These are phyloP conservation scores for Eutrema salsugineum DNA, from an alignment of 441 rosid species.

Conservation along the genomic window DNA sequence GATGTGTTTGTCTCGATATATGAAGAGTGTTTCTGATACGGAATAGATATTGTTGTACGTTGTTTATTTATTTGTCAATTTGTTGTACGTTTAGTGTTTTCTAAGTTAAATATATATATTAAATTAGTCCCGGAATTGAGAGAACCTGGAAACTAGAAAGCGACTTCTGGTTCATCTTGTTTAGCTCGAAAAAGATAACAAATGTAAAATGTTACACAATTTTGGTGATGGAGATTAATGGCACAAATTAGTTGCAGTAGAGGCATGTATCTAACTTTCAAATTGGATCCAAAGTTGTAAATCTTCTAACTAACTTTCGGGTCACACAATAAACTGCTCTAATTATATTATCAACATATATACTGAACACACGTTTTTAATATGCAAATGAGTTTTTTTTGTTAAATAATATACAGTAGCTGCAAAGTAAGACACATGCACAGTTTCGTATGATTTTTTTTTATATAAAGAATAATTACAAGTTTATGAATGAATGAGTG, in stretches of 20 bases:
- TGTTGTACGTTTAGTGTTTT: background rate
- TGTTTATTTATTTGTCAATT: background rate
- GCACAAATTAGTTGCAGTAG: background rate
- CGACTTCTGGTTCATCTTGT: constrained; percentile 9
- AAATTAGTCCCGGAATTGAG: background rate
- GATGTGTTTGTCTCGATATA: constrained; percentile 8
- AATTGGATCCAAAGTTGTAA: background rate
- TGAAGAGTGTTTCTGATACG: constrained; percentile 1
- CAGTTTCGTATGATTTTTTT: no score
- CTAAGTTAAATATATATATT: background rate
- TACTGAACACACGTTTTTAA: background rate
- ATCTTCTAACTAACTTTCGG: background rate
- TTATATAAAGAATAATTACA: no score
- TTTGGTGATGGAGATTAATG: constrained; percentile 3
- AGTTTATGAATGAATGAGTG: no score
- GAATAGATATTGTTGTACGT: background rate
- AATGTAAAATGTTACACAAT: background rate
- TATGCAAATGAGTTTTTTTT: background rate
- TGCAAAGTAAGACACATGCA: background rate
- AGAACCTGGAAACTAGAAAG: background rate
- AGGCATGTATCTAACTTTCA: constrained; percentile 19
- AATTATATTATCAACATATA: background rate
- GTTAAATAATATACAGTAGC: background rate
- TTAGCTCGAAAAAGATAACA: constrained; percentile 1
- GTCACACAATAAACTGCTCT: background rate